Evolutionary conservation across 176 grass and related monocot genomes (phyloP), one percentile per base, ranked within the genome.

Genomic region (Rhipidocladum racemiflorum): DNA sequence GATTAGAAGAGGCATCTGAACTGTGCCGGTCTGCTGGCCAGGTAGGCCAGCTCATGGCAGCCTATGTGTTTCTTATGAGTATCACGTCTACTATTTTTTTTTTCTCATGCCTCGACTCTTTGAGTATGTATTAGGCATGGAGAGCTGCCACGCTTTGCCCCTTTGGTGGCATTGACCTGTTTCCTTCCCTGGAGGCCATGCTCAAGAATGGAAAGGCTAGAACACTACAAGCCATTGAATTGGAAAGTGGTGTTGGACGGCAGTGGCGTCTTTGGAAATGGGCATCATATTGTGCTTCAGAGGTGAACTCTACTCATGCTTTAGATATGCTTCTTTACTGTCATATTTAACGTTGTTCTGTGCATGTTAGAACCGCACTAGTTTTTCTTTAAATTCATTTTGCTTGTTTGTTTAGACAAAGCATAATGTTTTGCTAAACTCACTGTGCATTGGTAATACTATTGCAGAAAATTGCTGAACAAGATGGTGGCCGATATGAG

Each of bases 191-290:
- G 53, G 92, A 98, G 46, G 81, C 90, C 46, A 91, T 98, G 84
- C 75, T 83, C 54, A 95, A 84, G 76, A 98, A 98, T 88, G 95
- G 90, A 67, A 95, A 93, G 62, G 70, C 75, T 50, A 89, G 90
- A 88, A 89, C 79, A 28, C 82, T 98, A 69, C 95, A 98, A 88
- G 90, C 90, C 35, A 91, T 95, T 75, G 95, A 98, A 87, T 81
- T 95, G 75, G 95, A 98, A 88, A 92, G 92, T 84, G 90, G 92
- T 61, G 72, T 95, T 68, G 95, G 85, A n/a, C 84, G 86, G 24
- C 92, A 95, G 63, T 94, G 83, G 89, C 88, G 88, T 78, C 90
- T 98, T 87, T 98, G 95, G 95, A 98, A 92, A 95, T 98, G 95
- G 95, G 95, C 92, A 54, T 98, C 95, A 24, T 98, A 93, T 81